Evolutionary conservation across 108 stramenopile species (phyloP), one percentile per base, ranked within the genome.

Genomic region (Pseudonitzschia pungens): DNA sequence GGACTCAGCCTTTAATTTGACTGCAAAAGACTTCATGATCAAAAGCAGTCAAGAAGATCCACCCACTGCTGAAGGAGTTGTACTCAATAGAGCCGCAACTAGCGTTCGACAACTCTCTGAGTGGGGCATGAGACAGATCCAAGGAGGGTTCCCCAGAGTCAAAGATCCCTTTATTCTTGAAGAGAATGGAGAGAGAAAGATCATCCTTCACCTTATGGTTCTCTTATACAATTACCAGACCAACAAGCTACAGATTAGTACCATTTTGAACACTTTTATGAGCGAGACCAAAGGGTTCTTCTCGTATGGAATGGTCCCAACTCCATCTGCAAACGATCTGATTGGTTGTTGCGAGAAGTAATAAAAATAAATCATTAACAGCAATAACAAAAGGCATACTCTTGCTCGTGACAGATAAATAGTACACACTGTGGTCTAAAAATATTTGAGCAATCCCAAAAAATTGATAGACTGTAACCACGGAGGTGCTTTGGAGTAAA

Each of bases 91-190:
- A 36, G 36, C 2, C 6, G 36, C 36, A 36, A 36, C 36, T 6
- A 36, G 36, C 36, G 36, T 36, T 36, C 2, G 36, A 36, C 36
- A 36, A 6, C 2, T 36, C 4, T 36, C 59, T 1, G 59, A 60
- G 8, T 60, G 59, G 59, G 59, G 59, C 2, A 60, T 60, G 59
- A 21, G 59, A 18, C 21, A 28, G 59, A 22, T 60, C 21, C 59
- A 60, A 27, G 59, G 24, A 6, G 18, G 27, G 27, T 60, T 60
- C 27, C 59, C 59, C 4, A 60, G 59, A 27, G 4, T 60, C 24
- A 60, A 27, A 31, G 59, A 60, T 32, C 5, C 2, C 16, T 12
- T 60, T 2, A 4, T 18, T 2, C 27, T 18, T 2, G 59, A 60
- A 32, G 59, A 60, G 28, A 60, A 4, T 3, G 59, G 59, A 18